Evolutionary conservation across 2,329 filamentous ascomycete species (phyloP), one percentile per base, ranked within the genome.

Genomic region (Sporothrix euskadiensis): DNA sequence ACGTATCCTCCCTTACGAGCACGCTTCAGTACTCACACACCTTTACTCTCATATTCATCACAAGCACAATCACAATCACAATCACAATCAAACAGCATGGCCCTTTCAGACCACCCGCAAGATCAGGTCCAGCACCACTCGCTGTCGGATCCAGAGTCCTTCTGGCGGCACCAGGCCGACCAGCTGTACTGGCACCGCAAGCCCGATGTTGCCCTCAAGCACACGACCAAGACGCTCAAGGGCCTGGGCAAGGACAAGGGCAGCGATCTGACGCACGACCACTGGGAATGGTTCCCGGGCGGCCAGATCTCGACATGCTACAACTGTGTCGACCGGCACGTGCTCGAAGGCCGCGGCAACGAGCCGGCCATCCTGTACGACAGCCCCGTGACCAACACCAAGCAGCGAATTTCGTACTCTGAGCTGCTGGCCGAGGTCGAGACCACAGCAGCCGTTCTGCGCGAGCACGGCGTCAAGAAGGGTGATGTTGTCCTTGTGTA

Each of bases 401-500:
- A 94, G 81, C 87, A 91, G 81, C 89, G 86, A 71, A 89, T 91
- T 78, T 95, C 91, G 0, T 98, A 98, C 80, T 83, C 83, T 4
- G 85, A 92, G 81, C 83, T 98, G 63, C 87, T 96, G 35, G 85
- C 90, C 9, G 93, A 97, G 79, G 93, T 98, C 1, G 91, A 95
- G 81, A 88, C 89, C 5, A 87, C 97, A 69, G 94, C 94, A 0
- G 94, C 92, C 0, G 94, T 94, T 1, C 82, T 98, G 78, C 85
- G 91, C 72, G 92, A 96, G 80, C 90, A 95, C 78, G 94, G 94
- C 0, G 92, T 98, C 5, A 86, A 86, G 77, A 93, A 88, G 81
- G 94, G 94, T 1, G 93, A 98, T 83, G 91, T 96, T 0, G 93
- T 98, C 6, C 86, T 98, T 76, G 88, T 98, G 39, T 98, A 98